Conservation (phyloP, 2,329 filamentous ascomycete genomes). For the Apiospora phragmitis region DNA sequence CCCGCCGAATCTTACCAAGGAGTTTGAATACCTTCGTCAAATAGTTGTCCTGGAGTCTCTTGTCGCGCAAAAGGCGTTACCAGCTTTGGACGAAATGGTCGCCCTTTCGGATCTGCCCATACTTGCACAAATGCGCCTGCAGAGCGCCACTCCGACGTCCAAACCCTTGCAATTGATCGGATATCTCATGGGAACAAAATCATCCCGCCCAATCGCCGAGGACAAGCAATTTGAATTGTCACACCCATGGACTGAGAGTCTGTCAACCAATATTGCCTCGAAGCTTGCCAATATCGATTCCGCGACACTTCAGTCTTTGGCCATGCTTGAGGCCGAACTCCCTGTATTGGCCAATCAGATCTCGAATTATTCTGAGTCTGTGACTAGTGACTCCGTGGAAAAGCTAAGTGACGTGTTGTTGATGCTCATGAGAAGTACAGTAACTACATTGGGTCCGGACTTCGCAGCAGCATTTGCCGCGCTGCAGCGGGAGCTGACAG, state of each 20-base stretch:
- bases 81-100: constrained; percentile 38
- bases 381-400: constrained; percentile 50
- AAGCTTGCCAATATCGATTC: constrained; percentile 52
- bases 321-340: constrained; percentile 65
- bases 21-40: constrained; percentile 61
- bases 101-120: constrained; percentile 51
- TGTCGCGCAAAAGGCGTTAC: constrained; percentile 22
- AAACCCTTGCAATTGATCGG: constrained; percentile 48
- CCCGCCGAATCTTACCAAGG: constrained; percentile 50
- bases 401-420: constrained; percentile 51
- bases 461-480: constrained; percentile 29
- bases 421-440: constrained; percentile 43
- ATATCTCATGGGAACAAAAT: constrained; percentile 38
- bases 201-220: constrained; percentile 14
- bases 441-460: constrained; percentile 39
- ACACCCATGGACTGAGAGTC: constrained; percentile 46
- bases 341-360: constrained; percentile 60
- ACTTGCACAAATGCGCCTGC: constrained; percentile 43
- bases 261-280: constrained; percentile 54
- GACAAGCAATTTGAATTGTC: constrained; percentile 22
- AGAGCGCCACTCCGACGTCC: constrained; percentile 37
- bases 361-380: constrained; percentile 46
- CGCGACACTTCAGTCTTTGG: constrained; percentile 60
- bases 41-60: constrained; percentile 44
- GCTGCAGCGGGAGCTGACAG: constrained; percentile 24